Conservation (phyloP, 768 basidiomycete genomes). For the Termitomyces sp. region DNA sequence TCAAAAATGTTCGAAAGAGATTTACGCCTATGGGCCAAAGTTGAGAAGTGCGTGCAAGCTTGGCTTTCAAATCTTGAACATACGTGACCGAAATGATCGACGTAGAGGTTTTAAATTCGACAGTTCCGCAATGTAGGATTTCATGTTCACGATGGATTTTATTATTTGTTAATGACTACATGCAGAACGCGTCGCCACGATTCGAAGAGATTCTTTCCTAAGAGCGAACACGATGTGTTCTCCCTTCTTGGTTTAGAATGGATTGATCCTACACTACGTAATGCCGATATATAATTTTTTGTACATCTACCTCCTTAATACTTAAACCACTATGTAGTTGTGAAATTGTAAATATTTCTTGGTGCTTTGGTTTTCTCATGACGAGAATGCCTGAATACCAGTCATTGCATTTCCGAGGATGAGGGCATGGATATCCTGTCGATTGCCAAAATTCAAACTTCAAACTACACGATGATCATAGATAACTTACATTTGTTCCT, state of each 20-base stretch:
- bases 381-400: constrained; percentile 79
- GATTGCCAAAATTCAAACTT: constrained; percentile 8
- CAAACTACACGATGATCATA: constrained; percentile 2
- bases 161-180: background rate
- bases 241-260: constrained; percentile 63
- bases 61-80: background rate
- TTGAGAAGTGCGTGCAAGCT: constrained; percentile 37
- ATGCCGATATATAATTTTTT: constrained; percentile 51
- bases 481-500: constrained; percentile 54
- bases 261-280: constrained; percentile 66
- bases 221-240: constrained; percentile 69
- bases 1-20: constrained; percentile 90
- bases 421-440: constrained; percentile 82
- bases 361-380: constrained; percentile 21
- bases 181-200: constrained; percentile 58
- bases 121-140: constrained; percentile 67
- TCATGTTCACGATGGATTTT: background rate
- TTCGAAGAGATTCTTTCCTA: constrained; percentile 52
- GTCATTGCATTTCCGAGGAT: constrained; percentile 94
- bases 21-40: constrained; percentile 68
- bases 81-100: background rate
- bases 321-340: background rate
- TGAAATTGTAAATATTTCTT: background rate
- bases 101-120: constrained; percentile 77
- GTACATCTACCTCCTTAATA: background rate